Evolutionary conservation across 1,139 yeast genomes (phyloP).

Genomic region (Suhomyces panamericanus): DNA sequence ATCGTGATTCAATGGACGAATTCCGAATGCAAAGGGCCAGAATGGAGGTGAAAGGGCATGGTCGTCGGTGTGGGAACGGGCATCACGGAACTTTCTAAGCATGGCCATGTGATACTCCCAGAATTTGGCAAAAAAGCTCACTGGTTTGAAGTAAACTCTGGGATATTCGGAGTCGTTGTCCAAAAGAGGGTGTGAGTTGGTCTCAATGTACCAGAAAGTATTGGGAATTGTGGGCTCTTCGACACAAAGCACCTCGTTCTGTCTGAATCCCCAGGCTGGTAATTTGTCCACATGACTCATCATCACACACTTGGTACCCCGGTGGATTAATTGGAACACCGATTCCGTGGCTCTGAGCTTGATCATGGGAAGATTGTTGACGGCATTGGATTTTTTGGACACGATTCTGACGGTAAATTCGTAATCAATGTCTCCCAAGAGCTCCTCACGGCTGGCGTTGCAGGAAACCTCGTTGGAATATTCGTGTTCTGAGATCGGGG

Average conservation of each 20-base stretch:
- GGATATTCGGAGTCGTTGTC: conserved; percentile 31
- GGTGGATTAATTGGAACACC: conserved; percentile 59
- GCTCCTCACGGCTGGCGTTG: conserved; percentile 49
- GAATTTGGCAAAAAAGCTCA: conserved; percentile 30
- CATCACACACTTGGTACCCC: conserved; percentile 59
- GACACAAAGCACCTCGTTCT: conserved; percentile 76
- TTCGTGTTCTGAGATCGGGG: conserved; percentile 81
- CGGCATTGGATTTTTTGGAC: conserved; percentile 27
- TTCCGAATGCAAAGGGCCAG: conserved; percentile 40
- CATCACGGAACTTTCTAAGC: conserved; percentile 29
- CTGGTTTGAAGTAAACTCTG: conserved; percentile 24
- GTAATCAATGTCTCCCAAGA: conserved; percentile 51
- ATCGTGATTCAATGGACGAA: conserved; percentile 32
- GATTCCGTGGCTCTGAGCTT: conserved; percentile 54
- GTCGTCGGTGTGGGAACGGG: conserved; percentile 21
- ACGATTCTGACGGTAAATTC: conserved; percentile 50
- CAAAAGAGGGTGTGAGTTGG: conserved; percentile 53
- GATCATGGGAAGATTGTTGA: conserved; percentile 35
- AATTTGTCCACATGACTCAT: conserved; percentile 61
- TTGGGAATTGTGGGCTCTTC: conserved; percentile 59
- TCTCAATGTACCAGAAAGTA: conserved; percentile 67
- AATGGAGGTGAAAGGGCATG: conserved; percentile 23
- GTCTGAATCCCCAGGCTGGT: conserved; percentile 70
- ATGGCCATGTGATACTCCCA: conserved; percentile 39
- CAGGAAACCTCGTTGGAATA: conserved; percentile 74